Evolutionary conservation across 2,329 filamentous ascomycete species (phyloP).

Genomic region (Ceratocystis diversiconidia): DNA sequence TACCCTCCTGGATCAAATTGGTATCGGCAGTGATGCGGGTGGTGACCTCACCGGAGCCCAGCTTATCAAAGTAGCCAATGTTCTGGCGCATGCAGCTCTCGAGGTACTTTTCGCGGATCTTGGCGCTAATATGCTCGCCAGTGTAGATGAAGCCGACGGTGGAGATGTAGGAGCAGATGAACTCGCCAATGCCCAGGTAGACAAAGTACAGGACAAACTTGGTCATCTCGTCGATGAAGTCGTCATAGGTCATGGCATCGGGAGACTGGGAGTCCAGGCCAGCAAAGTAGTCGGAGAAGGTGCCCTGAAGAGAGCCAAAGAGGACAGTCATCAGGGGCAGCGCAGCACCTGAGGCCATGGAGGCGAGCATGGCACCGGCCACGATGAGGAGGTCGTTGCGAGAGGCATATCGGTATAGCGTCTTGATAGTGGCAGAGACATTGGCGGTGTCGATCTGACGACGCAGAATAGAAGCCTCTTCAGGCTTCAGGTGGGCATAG

Average conservation of each 20-base stretch:
- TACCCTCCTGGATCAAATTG: constrained; percentile 83
- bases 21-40: constrained; percentile 90
- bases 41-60: constrained; percentile 84
- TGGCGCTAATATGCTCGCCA: constrained; percentile 63
- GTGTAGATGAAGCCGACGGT: constrained; percentile 86
- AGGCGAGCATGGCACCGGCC: constrained; percentile 43
- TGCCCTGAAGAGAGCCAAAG: constrained; percentile 61
- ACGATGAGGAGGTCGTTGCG: constrained; percentile 51
- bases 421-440: constrained; percentile 48
- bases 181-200: constrained; percentile 71
- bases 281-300: constrained; percentile 52
- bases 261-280: constrained; percentile 27
- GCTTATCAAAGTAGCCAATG: constrained; percentile 83
- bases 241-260: constrained; percentile 31
- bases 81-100: constrained; percentile 75
- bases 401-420: constrained; percentile 57
- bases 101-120: constrained; percentile 72
- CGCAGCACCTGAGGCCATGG: constrained; percentile 59
- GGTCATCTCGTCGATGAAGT: constrained; percentile 47
- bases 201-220: constrained; percentile 67
- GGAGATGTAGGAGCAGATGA: constrained; percentile 52
- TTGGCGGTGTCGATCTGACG: constrained; percentile 52
- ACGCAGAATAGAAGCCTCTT: constrained; percentile 54
- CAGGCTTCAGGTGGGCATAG: constrained; percentile 46
- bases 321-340: constrained; percentile 69